A percentile compares a stretch with the other conserved stretches of the same genome.
phyloP scores from a whole-genome alignment of 1,284 basidiomycete genomes.

The Thecaphora thlaspeos region DNA sequence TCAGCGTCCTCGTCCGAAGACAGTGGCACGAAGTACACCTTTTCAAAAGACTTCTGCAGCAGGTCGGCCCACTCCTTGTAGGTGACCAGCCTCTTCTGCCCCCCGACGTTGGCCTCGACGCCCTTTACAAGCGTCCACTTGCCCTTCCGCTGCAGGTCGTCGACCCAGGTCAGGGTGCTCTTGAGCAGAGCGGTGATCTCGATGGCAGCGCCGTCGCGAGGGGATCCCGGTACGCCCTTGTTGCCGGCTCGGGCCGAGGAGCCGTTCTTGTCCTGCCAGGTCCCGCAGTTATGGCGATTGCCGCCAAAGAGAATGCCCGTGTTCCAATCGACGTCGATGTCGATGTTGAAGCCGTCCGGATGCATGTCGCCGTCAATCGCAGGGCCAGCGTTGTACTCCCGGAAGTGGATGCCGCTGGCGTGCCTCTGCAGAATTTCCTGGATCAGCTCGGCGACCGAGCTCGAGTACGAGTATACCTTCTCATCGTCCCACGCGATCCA shows the following conservation, averaged over 20 bases:
- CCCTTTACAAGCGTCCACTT: constrained; percentile 77
- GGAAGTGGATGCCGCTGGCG: constrained; percentile 85
- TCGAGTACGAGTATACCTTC: constrained; percentile 62
- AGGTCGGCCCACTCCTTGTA: constrained; percentile 87
- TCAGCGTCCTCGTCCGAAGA: constrained; percentile 72
- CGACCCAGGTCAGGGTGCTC: constrained; percentile 87
- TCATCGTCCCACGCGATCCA: constrained; percentile 91
- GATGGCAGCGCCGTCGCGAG: constrained; percentile 89
- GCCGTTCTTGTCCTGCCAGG: constrained; percentile 56
- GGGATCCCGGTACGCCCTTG: constrained; percentile 89
- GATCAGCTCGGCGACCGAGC: constrained; percentile 82
- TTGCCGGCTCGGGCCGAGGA: constrained; percentile 70
- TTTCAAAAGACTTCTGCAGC: constrained; percentile 83
- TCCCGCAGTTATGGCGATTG: constrained; percentile 61
- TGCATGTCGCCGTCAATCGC: constrained; percentile 95
- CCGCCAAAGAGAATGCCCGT: constrained; percentile 89
- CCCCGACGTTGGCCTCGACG: constrained; percentile 73
- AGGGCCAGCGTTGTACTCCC: constrained; percentile 93
- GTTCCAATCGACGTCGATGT: constrained; percentile 88
- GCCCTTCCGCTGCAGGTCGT: constrained; percentile 67
- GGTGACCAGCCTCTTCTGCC: constrained; percentile 71
- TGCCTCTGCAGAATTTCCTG: constrained; percentile 96
- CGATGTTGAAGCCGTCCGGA: constrained; percentile 87
- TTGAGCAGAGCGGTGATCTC: constrained; percentile 92
- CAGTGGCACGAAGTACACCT: constrained; percentile 82